Base-by-base conservation (phyloP, 176 grass and related monocot genomes). In the Elaeis guineensis region DNA sequence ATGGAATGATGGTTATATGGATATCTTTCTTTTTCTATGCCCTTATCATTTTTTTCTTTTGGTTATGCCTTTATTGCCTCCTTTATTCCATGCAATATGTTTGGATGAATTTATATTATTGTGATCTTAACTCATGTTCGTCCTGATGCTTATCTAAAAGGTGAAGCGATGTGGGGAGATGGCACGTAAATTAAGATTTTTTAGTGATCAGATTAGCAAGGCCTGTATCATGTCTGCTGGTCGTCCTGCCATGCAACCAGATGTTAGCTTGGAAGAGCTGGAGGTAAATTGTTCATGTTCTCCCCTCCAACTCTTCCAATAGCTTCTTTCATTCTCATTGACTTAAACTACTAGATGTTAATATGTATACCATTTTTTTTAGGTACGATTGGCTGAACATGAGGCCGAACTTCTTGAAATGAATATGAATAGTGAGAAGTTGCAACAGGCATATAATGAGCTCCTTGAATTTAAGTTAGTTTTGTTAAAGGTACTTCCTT, bases 401-500 rank as follows among this genome's bases (percentile, higher is more conserved):
- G 94, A 98, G 62, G 67, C 78, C 65, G 94, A 98, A 62, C 73
- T 98, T 78, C 85, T 92, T 64, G 94, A 98, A 81, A 89, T 98
- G 84, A 98, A 89, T 61, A 67, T 73, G 54, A 98, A 98, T 50
- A 86, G 77, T 72, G 94, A 83, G 67, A 89, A 89, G 62, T 69
- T 98, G 50, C 85, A 51, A 50, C 94, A 86, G 39, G 80, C 85
- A 73, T 98, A 86, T 73, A 98, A 93, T 62, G 94, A 98, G 67
- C 94, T 98, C 71, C 77, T 98, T 79, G 94, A 98, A 79, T 98
- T 86, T 81, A 98, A 98, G 79, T 69, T 89, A 70, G 94, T 98
- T 70, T 81, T 98, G 57, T 83, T 82, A 79, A 98, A 98, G 85
- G 94, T 98, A 93, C 70, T 92, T 67, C 81, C 78, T 76, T 16